phyloP scores from a whole-genome alignment of 768 basidiomycete genomes.

The Amanita rimosa region DNA sequence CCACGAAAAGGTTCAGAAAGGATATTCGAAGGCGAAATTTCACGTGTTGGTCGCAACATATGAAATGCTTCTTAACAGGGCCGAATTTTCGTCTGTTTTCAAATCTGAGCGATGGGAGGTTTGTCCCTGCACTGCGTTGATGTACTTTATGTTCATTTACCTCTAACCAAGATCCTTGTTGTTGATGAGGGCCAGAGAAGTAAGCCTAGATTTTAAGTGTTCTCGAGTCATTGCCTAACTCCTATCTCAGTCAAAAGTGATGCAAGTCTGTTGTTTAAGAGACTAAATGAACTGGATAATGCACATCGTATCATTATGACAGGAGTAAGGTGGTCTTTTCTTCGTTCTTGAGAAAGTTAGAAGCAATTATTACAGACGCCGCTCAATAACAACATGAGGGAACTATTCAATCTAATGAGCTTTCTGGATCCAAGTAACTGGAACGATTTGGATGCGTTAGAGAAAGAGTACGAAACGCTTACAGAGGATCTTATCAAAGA shows the following conservation, averaged over 20 bases:
- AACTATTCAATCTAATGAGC: conserved; percentile 95
- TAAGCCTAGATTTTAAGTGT: conserved; percentile 28
- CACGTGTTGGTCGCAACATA: conserved; percentile 94
- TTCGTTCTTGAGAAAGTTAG: conserved; percentile 5
- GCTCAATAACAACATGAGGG: conserved; percentile 92
- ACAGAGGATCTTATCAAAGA: conserved; percentile 72
- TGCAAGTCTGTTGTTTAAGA: conserved; percentile 65
- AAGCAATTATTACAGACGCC: conserved; percentile 49
- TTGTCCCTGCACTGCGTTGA: not conserved
- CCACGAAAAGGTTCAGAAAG: conserved; percentile 33
- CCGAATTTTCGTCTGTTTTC: conserved; percentile 69
- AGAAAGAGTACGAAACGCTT: conserved; percentile 65
- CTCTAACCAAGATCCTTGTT: conserved; percentile 43
- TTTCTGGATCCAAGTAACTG: conserved; percentile 78
- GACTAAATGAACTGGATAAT: conserved; percentile 68
- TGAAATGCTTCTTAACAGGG: conserved; percentile 61
- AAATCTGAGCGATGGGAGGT: conserved; percentile 85
- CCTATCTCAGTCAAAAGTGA: conserved; percentile 68
- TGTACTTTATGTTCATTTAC: not conserved
- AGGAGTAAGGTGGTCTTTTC: conserved; percentile 37
- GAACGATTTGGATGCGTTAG: conserved; percentile 64
- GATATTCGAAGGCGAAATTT: conserved; percentile 49
- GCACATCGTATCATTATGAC: conserved; percentile 85
- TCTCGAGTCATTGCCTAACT: not conserved
- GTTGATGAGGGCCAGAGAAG: conserved; percentile 90